phyloP scores from a whole-genome alignment of 1,284 basidiomycete genomes.

The Pascua guehoae region DNA sequence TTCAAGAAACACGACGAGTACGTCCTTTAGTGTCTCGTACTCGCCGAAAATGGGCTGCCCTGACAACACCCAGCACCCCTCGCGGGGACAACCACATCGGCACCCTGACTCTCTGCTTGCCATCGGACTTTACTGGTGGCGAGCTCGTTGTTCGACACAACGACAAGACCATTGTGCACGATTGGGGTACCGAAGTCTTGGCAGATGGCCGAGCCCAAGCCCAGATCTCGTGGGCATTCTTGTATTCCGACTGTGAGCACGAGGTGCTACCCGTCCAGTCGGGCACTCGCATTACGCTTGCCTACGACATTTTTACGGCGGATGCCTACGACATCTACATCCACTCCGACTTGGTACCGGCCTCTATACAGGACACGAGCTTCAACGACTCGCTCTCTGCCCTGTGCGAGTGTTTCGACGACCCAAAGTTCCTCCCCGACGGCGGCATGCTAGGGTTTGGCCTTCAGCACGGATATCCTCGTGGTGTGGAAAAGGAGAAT shows the following conservation, averaged over 20 bases:
- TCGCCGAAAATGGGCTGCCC: neutral
- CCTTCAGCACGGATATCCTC: conserved; percentile 49
- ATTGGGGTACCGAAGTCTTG: conserved; percentile 13
- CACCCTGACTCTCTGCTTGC: conserved; percentile 25
- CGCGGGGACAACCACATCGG: conserved; percentile 5
- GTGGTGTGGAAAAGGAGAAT: neutral
- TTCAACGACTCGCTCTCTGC: neutral
- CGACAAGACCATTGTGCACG: conserved; percentile 4
- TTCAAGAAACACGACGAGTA: conserved; percentile 5
- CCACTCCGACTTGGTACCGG: too few relatives aligned
- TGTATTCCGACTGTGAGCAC: conserved; percentile 54
- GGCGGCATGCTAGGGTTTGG: conserved; percentile 50
- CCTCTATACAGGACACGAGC: too few relatives aligned
- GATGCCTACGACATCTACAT: too few relatives aligned
- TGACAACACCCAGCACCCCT: neutral
- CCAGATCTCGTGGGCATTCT: conserved; percentile 19
- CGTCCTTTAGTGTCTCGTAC: neutral
- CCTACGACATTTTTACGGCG: conserved; percentile 39
- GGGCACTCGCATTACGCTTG: conserved; percentile 52
- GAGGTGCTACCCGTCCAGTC: conserved; percentile 51
- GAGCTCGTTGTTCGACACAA: conserved; percentile 22
- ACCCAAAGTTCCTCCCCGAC: conserved; percentile 5
- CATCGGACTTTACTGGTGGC: conserved; percentile 22
- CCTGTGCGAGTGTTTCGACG: neutral
- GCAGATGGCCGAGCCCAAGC: neutral